Percentiles rank a stretch among this genome's conserved stretches.
Evolutionary conservation across 2,329 filamentous ascomycete genomes (phyloP).

Genomic region (Botrytis tulipae): DNA sequence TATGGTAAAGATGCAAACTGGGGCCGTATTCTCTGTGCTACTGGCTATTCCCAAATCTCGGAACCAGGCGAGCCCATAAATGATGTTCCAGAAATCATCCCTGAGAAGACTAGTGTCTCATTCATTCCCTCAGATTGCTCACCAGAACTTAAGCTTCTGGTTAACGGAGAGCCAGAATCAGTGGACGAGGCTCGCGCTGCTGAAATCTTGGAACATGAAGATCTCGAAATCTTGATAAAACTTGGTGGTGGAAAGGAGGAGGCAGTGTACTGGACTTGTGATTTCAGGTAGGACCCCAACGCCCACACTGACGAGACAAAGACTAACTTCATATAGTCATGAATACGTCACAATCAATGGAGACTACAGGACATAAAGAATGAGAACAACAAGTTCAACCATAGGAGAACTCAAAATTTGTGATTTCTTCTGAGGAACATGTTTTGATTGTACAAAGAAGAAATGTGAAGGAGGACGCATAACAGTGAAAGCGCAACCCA

Average conservation of each 20-base stretch:
- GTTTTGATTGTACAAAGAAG: neutral
- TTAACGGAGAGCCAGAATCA: slow-evolving; percentile 75
- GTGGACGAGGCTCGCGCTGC: slow-evolving; percentile 76
- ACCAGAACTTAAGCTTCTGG: slow-evolving; percentile 70
- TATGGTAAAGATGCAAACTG: slow-evolving; percentile 98
- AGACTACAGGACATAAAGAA: slow-evolving; percentile 59
- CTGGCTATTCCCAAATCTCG: slow-evolving; percentile 72
- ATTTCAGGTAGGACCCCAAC: slow-evolving; percentile 68
- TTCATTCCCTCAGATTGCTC: slow-evolving; percentile 78
- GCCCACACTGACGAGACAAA: neutral
- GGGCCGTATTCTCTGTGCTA: slow-evolving; percentile 94
- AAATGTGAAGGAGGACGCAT: neutral
- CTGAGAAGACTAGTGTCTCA: slow-evolving; percentile 71
- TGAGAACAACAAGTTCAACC: neutral
- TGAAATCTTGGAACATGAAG: slow-evolving; percentile 74
- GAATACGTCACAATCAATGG: slow-evolving; percentile 70
- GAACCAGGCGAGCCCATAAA: slow-evolving; percentile 56
- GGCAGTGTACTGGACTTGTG: slow-evolving; percentile 80
- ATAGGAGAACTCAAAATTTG: neutral
- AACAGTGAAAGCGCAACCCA: neutral
- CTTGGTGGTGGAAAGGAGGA: slow-evolving; percentile 67
- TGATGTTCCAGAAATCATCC: slow-evolving; percentile 62
- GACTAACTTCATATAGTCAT: slow-evolving; percentile 43
- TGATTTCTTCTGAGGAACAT: neutral
- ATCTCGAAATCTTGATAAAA: slow-evolving; percentile 74